Percentiles rank a stretch among this genome's conserved stretches.
Conservation (phyloP, 129 eudicot genomes). For the Ambrosia artemisiifolia region DNA sequence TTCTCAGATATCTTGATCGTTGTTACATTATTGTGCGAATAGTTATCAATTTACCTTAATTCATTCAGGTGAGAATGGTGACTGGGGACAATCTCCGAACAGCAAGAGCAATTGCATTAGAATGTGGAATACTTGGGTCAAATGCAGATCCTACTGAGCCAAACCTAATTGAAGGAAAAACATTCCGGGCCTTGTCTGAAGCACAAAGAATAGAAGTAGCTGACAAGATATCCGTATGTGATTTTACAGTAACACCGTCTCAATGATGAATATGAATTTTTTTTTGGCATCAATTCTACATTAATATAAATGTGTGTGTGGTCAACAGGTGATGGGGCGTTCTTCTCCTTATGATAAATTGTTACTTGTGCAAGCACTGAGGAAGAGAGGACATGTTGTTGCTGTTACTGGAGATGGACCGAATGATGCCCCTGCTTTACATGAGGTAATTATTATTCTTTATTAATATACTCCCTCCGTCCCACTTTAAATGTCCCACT, state of each 20-base stretch:
- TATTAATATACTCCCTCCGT: no score
- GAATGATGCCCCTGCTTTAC: slow-evolving; percentile 96
- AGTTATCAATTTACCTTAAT: not conserved
- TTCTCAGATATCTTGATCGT: not conserved
- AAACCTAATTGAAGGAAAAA: slow-evolving; percentile 85
- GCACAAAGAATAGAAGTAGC: slow-evolving; percentile 51
- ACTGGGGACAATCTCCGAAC: slow-evolving; percentile 95
- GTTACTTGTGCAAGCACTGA: slow-evolving; percentile 88
- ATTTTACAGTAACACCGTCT: not conserved
- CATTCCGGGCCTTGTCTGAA: slow-evolving; percentile 69
- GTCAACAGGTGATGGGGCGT: slow-evolving; percentile 86
- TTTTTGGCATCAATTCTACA: not conserved
- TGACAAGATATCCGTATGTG: slow-evolving; percentile 71
- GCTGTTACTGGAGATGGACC: slow-evolving; percentile 99
- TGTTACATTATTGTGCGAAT: not conserved
- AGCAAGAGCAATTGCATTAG: slow-evolving; percentile 88
- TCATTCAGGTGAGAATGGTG: slow-evolving; percentile 83
- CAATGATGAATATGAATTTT: not conserved
- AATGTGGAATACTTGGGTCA: slow-evolving; percentile 83
- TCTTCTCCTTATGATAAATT: slow-evolving; percentile 94
- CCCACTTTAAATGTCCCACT: no score
- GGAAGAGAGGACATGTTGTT: slow-evolving; percentile 82
- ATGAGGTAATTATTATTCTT: slow-evolving; percentile 49
- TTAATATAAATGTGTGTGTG: not conserved
- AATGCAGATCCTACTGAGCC: slow-evolving; percentile 74